Conservation (phyloP, 1,284 basidiomycete genomes). For the Heterobasidion irregulare region DNA sequence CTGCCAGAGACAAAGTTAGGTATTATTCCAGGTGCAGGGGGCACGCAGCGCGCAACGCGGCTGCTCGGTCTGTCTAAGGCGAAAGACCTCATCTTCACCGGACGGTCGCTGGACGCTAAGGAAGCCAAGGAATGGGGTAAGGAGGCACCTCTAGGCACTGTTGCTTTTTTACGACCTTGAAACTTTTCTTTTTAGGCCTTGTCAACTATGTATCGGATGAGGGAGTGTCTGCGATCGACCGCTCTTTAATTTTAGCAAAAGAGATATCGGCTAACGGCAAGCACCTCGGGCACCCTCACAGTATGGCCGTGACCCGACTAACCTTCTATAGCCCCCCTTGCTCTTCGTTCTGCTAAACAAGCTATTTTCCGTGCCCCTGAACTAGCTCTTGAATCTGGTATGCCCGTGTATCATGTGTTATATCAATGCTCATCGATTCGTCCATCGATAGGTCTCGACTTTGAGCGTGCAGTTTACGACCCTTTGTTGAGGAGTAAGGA, state of each 20-base stretch:
- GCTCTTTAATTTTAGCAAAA: constrained; percentile 55
- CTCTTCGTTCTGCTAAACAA: constrained; percentile 82
- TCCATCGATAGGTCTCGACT: constrained; percentile 59
- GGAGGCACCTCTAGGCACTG: constrained; percentile 9
- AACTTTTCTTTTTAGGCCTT: constrained; percentile 41
- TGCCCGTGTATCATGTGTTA: constrained; percentile 5
- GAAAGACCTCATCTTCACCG: constrained; percentile 85
- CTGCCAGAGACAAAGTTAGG: constrained; percentile 81
- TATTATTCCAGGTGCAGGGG: constrained; percentile 94
- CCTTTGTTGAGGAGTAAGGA: constrained; percentile 75
- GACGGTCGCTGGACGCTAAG: constrained; percentile 49
- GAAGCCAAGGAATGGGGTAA: constrained; percentile 76
- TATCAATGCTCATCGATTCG: neutral
- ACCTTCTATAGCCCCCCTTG: constrained; percentile 65
- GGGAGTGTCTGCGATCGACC: constrained; percentile 52
- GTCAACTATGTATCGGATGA: constrained; percentile 70
- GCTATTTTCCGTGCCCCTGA: constrained; percentile 79
- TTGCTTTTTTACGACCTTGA: neutral
- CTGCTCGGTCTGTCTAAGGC: constrained; percentile 77
- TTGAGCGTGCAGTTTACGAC: constrained; percentile 85
- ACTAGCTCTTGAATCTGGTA: constrained; percentile 70
- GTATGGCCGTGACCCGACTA: neutral
- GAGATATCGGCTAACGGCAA: constrained; percentile 66
- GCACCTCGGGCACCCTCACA: constrained; percentile 11
- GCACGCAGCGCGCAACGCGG: constrained; percentile 81